phyloP scores from a whole-genome alignment of 768 basidiomycete species.

The Agaricus subrufescens region DNA sequence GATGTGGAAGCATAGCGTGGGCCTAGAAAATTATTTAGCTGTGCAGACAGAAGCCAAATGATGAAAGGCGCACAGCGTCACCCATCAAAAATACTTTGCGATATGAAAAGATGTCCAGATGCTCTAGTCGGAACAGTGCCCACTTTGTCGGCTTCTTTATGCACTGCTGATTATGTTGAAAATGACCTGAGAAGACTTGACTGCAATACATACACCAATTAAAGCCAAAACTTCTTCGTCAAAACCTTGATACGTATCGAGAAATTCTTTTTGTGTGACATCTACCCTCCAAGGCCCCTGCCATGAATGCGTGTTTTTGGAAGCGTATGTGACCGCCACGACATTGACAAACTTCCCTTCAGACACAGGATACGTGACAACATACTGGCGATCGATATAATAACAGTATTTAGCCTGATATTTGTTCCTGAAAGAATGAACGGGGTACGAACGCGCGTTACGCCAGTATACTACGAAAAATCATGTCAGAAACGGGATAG shows the following conservation, averaged over 20 bases:
- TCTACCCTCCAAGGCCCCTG: conserved; percentile 15
- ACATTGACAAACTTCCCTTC: conserved; percentile 46
- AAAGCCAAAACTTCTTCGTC: conserved; percentile 42
- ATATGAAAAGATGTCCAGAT: conserved; percentile 32
- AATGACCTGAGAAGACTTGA: neutral
- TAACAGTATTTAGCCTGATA: conserved; percentile 17
- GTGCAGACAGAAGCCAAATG: conserved; percentile 10
- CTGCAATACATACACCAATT: conserved; percentile 28
- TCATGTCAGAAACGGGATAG: neutral
- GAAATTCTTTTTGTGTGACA: conserved; percentile 30
- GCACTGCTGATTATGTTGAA: conserved; percentile 19
- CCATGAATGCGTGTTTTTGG: conserved; percentile 30
- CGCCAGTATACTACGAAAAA: conserved; percentile 17
- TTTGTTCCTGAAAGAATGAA: conserved; percentile 15
- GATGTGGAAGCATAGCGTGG: conserved; percentile 30
- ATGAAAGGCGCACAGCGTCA: conserved; percentile 34
- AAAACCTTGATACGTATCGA: conserved; percentile 34
- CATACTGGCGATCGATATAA: neutral
- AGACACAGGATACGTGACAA: conserved; percentile 51
- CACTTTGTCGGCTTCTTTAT: conserved; percentile 33
- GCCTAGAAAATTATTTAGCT: conserved; percentile 14
- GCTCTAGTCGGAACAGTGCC: conserved; percentile 37
- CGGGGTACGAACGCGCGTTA: no score
- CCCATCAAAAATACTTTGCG: conserved; percentile 41
- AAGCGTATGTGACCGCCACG: conserved; percentile 25